phyloP scores from a whole-genome alignment of 495 filamentous ascomycete species.

The Penicillium chermesinum region DNA sequence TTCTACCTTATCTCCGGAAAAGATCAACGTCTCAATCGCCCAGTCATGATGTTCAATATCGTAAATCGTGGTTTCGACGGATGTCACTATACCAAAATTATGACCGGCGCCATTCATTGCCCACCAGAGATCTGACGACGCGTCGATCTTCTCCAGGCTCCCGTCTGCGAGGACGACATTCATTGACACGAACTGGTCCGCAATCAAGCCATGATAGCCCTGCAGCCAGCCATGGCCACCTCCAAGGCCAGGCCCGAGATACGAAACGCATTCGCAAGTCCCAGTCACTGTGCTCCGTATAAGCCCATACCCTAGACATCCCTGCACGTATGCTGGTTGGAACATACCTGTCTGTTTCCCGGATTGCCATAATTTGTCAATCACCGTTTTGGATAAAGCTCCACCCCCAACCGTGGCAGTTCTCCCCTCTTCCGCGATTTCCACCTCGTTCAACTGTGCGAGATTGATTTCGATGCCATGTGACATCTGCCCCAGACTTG shows the following conservation, averaged over 20 bases:
- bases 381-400: slow-evolving; percentile 27
- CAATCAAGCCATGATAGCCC: slow-evolving; percentile 55
- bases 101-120: slow-evolving; percentile 55
- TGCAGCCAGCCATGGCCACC: slow-evolving; percentile 58
- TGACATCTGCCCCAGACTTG: slow-evolving; percentile 38
- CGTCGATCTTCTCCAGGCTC: slow-evolving; percentile 26
- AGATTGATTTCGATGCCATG: slow-evolving; percentile 48
- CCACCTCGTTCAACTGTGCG: slow-evolving; percentile 34
- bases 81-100: slow-evolving; percentile 58
- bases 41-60: slow-evolving; percentile 32
- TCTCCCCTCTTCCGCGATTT: slow-evolving; percentile 36
- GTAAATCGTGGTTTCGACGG: slow-evolving; percentile 44
- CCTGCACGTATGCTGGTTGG: too few relatives aligned
- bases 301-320: too few relatives aligned
- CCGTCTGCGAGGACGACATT: slow-evolving; percentile 57
- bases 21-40: slow-evolving; percentile 43
- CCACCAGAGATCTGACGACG: slow-evolving; percentile 50
- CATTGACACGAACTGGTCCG: slow-evolving; percentile 51
- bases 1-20: slow-evolving; percentile 45
- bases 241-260: slow-evolving; percentile 53
- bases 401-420: slow-evolving; percentile 51
- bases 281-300: slow-evolving; percentile 44
- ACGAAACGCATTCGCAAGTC: slow-evolving; percentile 50
- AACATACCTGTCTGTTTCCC: slow-evolving; percentile 18
- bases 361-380: slow-evolving; percentile 26